A percentile compares a stretch with the other conserved stretches of the same genome.
Evolutionary conservation across 768 basidiomycete species (phyloP).

Genomic region (Porpolomopsis calyptriformis): DNA sequence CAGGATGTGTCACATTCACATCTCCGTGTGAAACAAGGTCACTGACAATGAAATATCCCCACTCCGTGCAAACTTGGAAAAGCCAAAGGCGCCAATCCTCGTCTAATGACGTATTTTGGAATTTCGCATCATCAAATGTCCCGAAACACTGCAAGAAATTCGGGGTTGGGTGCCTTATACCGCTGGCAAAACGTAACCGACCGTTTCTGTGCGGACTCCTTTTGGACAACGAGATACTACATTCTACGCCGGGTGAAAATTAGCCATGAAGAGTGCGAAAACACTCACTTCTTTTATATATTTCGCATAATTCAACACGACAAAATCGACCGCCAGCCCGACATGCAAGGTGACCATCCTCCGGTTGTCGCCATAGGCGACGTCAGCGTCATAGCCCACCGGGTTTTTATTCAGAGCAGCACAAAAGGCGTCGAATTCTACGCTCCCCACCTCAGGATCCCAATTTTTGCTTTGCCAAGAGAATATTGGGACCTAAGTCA

Average conservation of each 20-base stretch:
- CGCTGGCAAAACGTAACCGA: constrained; percentile 10
- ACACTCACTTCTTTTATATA: constrained; percentile 60
- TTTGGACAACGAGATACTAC: constrained; percentile 48
- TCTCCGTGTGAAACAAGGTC: neutral
- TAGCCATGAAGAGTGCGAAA: neutral
- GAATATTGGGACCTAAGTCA: constrained; percentile 44
- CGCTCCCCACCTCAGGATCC: constrained; percentile 63
- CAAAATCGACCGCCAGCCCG: constrained; percentile 42
- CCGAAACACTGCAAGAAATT: constrained; percentile 64
- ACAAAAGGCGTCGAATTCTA: constrained; percentile 62
- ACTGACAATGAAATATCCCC: constrained; percentile 85
- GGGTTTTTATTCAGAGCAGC: constrained; percentile 37
- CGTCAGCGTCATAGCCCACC: constrained; percentile 20
- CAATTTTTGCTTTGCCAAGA: constrained; percentile 81
- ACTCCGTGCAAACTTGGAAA: constrained; percentile 90
- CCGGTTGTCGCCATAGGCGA: constrained; percentile 39
- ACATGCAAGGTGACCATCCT: constrained; percentile 38
- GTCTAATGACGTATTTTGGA: constrained; percentile 46
- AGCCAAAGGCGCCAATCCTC: constrained; percentile 81
- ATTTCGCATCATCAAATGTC: constrained; percentile 61
- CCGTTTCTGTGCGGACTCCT: constrained; percentile 26
- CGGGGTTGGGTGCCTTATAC: neutral
- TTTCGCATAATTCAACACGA: constrained; percentile 61
- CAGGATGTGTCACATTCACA: neutral
- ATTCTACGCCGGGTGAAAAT: constrained; percentile 25